Evolutionary conservation across 139 green algal genomes (phyloP).

Genomic region (Chlamydomonas schloesseri): DNA sequence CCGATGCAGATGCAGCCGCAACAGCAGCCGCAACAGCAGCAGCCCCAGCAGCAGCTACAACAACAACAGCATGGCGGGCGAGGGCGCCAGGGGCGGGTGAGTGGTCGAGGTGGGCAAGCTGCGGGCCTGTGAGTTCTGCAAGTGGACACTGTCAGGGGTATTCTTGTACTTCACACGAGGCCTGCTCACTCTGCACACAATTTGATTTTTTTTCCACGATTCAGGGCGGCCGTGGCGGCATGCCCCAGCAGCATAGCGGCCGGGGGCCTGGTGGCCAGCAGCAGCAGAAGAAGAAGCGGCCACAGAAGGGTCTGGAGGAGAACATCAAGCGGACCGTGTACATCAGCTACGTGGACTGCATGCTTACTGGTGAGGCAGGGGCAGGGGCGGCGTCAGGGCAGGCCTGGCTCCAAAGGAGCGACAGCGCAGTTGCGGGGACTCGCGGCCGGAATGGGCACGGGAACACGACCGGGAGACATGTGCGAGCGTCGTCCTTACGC

Average conservation of each 20-base stretch:
- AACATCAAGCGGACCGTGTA: constrained; percentile 87
- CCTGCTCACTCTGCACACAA: neutral
- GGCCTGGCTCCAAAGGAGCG: too few relatives aligned
- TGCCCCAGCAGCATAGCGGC: neutral
- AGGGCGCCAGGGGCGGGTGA: constrained; percentile 9
- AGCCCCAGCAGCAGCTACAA: neutral
- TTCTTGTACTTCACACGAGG: too few relatives aligned
- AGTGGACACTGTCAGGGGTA: too few relatives aligned
- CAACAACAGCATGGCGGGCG: neutral
- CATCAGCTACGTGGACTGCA: constrained; percentile 70
- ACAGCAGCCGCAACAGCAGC: neutral
- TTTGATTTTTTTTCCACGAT: neutral
- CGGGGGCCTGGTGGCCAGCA: neutral
- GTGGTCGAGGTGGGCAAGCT: neutral
- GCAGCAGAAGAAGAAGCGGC: constrained; percentile 52
- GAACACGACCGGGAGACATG: too few relatives aligned
- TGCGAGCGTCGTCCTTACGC: too few relatives aligned
- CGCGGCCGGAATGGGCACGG: too few relatives aligned
- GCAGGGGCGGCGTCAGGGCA: too few relatives aligned
- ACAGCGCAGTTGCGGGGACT: too few relatives aligned
- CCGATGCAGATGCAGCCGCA: constrained; percentile 7
- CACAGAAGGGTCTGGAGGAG: constrained; percentile 73
- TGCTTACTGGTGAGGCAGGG: neutral
- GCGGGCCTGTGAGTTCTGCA: too few relatives aligned
- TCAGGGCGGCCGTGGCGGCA: constrained; percentile 14